These are phyloP conservation scores for Annona cherimola DNA, from an alignment of 164 flowering plant genomes.

Conservation along the genomic window DNA sequence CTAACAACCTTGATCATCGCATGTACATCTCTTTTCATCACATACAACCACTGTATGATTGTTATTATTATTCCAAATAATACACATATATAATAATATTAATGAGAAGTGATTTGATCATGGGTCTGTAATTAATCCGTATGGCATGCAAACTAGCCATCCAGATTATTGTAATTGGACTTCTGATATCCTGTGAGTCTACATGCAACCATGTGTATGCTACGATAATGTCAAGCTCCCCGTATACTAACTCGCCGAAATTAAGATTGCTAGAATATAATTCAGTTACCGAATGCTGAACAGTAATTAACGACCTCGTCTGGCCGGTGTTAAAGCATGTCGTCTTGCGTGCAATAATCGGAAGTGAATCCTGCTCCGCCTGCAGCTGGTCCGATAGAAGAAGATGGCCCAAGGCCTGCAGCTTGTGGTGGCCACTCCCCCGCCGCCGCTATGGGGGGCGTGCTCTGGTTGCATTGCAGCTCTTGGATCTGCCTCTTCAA, in stretches of 20 bases:
- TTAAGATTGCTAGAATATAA: too few relatives aligned
- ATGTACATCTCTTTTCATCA: constrained; percentile 7
- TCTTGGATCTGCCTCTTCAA: constrained; percentile 57
- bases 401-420: constrained; percentile 1
- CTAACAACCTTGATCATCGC: constrained; percentile 38
- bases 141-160: too few relatives aligned
- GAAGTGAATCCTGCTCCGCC: constrained; percentile 2
- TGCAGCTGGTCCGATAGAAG: constrained; percentile 6
- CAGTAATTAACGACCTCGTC: background rate
- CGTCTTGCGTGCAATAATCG: background rate
- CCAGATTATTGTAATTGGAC: too few relatives aligned
- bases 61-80: background rate
- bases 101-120: too few relatives aligned
- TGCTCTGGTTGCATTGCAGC: constrained; percentile 34
- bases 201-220: too few relatives aligned
- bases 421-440: constrained; percentile 3
- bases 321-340: background rate
- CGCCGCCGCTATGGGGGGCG: background rate
- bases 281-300: constrained; percentile 1
- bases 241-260: too few relatives aligned
- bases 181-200: too few relatives aligned
- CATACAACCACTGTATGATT: background rate
- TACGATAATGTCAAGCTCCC: too few relatives aligned
- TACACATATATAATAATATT: background rate
- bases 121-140: too few relatives aligned